A percentile compares a stretch with the other conserved stretches of the same genome.
These are phyloP conservation scores for Sporothrix euskadiensis DNA, from an alignment of 2,329 filamentous ascomycete genomes.

Conservation along the genomic window DNA sequence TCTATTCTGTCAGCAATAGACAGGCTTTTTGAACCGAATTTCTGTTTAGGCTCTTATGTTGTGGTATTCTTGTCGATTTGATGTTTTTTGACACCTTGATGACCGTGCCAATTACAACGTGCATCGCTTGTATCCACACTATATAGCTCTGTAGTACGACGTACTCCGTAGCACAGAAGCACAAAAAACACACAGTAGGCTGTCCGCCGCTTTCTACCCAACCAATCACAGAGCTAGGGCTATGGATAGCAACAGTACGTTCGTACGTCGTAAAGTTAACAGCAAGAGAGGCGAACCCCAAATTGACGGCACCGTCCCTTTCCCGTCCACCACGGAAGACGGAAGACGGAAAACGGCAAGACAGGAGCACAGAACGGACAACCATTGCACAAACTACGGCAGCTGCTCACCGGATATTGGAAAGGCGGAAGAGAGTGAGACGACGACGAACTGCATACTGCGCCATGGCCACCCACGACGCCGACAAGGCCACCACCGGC, in stretches of 20 bases:
- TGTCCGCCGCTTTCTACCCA: background rate
- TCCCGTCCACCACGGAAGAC: constrained; percentile 2
- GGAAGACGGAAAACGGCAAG: background rate
- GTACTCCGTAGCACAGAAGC: no score
- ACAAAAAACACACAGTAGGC: background rate
- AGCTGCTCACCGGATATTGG: background rate
- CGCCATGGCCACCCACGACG: constrained; percentile 22
- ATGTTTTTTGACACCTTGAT: background rate
- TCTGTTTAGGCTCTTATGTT: background rate
- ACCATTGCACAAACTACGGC: background rate
- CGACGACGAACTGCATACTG: background rate
- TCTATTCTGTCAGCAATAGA: background rate
- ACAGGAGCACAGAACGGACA: background rate
- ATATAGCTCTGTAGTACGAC: background rate
- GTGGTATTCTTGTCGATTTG: background rate
- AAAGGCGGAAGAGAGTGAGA: background rate
- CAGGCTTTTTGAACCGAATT: background rate
- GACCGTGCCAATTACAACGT: background rate
- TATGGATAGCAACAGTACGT: background rate
- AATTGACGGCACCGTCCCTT: background rate
- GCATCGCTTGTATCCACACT: background rate
- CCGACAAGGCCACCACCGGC: background rate
- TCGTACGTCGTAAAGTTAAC: background rate
- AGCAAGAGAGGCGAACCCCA: background rate
- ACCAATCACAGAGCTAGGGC: constrained; percentile 4